phyloP scores from a whole-genome alignment of 2,329 filamentous ascomycete species.

The Fusarium sp. region DNA sequence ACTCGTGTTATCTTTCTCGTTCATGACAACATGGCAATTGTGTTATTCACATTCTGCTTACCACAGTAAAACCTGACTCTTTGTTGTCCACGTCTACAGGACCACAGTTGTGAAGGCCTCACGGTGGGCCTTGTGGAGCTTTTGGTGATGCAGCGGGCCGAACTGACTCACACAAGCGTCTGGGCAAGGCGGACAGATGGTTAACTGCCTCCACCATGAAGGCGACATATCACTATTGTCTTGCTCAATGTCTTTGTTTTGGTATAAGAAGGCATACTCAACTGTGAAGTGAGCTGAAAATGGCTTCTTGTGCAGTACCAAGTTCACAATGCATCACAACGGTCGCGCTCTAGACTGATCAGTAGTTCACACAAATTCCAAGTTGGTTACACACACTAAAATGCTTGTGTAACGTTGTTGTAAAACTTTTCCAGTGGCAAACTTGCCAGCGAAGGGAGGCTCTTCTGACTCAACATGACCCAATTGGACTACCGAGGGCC shows the following conservation, averaged over 20 bases:
- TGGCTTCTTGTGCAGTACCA: neutral
- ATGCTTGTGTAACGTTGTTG: neutral
- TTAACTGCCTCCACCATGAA: neutral
- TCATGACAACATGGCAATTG: neutral
- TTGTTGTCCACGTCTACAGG: neutral
- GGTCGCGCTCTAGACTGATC: neutral
- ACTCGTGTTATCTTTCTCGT: neutral
- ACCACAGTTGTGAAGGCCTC: neutral
- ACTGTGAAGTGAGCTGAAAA: neutral
- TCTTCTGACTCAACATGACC: constrained; percentile 23
- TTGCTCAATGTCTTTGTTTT: neutral
- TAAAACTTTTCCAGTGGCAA: neutral
- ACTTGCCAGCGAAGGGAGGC: neutral
- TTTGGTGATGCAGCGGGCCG: neutral
- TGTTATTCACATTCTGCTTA: neutral
- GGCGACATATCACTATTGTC: neutral
- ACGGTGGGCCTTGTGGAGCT: neutral
- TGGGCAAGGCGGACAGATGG: neutral
- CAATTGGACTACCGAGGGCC: constrained; percentile 7
- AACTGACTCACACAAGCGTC: neutral
- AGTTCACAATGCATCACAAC: neutral
- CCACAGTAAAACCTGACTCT: neutral
- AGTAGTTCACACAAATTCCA: neutral
- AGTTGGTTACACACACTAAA: neutral
- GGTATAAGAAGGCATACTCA: neutral